These are phyloP conservation scores for Theileria luwenshuni DNA, from an alignment of 169 alveolate species.

Conservation along the genomic window DNA sequence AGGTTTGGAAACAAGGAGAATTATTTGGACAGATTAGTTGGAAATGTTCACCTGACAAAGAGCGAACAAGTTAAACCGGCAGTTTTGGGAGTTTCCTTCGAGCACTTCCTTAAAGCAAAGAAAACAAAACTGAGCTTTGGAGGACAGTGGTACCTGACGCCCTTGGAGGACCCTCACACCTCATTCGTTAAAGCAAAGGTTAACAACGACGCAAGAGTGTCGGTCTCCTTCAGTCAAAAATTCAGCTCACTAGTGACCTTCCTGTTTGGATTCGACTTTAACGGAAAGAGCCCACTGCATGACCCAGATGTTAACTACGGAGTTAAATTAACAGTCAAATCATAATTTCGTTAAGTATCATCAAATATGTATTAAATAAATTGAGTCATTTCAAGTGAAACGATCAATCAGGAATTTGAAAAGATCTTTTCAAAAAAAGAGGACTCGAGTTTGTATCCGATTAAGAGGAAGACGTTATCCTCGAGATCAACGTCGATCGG, in stretches of 20 bases:
- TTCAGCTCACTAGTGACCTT: constrained; percentile 40
- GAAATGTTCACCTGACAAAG: constrained; percentile 36
- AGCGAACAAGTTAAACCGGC: constrained; percentile 31
- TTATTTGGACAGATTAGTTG: constrained; percentile 32
- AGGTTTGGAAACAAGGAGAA: constrained; percentile 48
- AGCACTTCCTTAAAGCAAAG: constrained; percentile 39
- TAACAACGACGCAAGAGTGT: constrained; percentile 54
- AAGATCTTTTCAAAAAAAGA: background rate
- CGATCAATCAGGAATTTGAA: background rate
- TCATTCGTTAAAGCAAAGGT: constrained; percentile 63
- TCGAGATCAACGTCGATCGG: constrained; percentile 42
- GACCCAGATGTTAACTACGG: constrained; percentile 55
- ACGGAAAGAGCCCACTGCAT: constrained; percentile 33
- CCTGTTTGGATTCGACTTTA: constrained; percentile 43
- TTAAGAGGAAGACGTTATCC: constrained; percentile 61
- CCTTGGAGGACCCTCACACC: constrained; percentile 29
- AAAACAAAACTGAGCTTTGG: constrained; percentile 47
- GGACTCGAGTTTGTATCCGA: constrained; percentile 26
- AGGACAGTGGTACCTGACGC: constrained; percentile 60
- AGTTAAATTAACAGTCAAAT: constrained; percentile 42
- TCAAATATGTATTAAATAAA: too few relatives aligned
- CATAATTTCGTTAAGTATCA: background rate
- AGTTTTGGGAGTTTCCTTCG: constrained; percentile 41
- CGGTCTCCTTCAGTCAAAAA: constrained; percentile 55
- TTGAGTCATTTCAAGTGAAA: background rate